These are phyloP conservation scores for Plectosphaerella cucumerina DNA, from an alignment of 2,329 filamentous ascomycete species.

Conservation along the genomic window DNA sequence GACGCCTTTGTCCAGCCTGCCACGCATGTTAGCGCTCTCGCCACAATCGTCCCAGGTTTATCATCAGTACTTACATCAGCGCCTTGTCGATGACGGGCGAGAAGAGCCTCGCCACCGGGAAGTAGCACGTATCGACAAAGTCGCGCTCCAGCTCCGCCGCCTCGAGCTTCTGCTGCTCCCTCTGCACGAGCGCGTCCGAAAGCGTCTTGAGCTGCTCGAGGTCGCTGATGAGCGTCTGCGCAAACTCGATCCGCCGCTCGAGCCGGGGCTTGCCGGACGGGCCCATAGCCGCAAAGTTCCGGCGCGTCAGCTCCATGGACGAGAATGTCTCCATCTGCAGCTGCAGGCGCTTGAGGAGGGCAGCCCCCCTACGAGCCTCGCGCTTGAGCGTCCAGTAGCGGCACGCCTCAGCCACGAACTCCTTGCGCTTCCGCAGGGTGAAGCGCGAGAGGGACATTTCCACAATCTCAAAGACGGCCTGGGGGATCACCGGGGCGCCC, in stretches of 20 bases:
- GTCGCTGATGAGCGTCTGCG: slow-evolving; percentile 68
- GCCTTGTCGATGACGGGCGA: slow-evolving; percentile 77
- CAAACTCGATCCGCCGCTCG: slow-evolving; percentile 82
- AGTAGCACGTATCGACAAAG: slow-evolving; percentile 86
- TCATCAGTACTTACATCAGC: slow-evolving; percentile 60
- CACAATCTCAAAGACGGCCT: slow-evolving; percentile 81
- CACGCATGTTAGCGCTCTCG: slow-evolving; percentile 30
- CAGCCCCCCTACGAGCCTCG: slow-evolving; percentile 85
- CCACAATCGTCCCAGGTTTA: background rate
- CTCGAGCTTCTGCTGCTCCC: slow-evolving; percentile 74
- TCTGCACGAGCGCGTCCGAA: slow-evolving; percentile 65
- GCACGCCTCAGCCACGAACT: slow-evolving; percentile 88
- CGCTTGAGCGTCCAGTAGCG: slow-evolving; percentile 98
- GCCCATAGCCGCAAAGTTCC: slow-evolving; percentile 95
- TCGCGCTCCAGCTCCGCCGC: slow-evolving; percentile 71
- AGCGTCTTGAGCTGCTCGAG: slow-evolving; percentile 71
- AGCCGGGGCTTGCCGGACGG: slow-evolving; percentile 74
- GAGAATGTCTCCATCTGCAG: slow-evolving; percentile 95
- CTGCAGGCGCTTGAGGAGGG: slow-evolving; percentile 87
- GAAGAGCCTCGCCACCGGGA: slow-evolving; percentile 76
- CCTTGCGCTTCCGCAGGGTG: slow-evolving; percentile 75
- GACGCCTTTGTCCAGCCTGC: slow-evolving; percentile 60
- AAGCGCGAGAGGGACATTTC: slow-evolving; percentile 81
- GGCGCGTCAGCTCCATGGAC: slow-evolving; percentile 92
- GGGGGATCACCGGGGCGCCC: slow-evolving; percentile 89